These are phyloP conservation scores for Verticillium zaregamsianum DNA, from an alignment of 2,329 filamentous ascomycete genomes.

Conservation along the genomic window DNA sequence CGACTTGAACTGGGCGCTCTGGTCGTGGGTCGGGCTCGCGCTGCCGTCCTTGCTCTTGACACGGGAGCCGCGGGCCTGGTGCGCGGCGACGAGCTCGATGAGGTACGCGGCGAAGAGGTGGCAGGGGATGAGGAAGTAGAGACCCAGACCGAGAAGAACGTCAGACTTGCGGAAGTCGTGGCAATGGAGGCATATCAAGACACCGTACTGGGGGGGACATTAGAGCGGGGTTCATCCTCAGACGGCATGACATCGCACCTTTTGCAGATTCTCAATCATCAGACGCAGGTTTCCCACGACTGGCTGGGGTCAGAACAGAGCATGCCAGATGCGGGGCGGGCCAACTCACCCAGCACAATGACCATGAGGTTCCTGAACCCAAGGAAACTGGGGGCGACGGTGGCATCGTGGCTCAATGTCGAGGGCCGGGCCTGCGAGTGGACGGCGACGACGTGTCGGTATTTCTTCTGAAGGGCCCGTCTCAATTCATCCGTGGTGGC, in stretches of 20 bases:
- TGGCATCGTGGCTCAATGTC: constrained; percentile 79
- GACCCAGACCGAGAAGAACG: constrained; percentile 66
- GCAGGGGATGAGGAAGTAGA: constrained; percentile 85
- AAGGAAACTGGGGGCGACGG: constrained; percentile 73
- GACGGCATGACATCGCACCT: constrained; percentile 46
- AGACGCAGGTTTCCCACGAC: constrained; percentile 91
- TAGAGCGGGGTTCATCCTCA: background rate
- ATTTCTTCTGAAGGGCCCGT: constrained; percentile 56
- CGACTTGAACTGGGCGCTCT: constrained; percentile 62
- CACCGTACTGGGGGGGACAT: constrained; percentile 67
- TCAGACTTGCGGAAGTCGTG: constrained; percentile 83
- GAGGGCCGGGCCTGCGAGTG: constrained; percentile 71
- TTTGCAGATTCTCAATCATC: constrained; percentile 95
- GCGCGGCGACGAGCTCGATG: constrained; percentile 80
- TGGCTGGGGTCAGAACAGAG: constrained; percentile 24
- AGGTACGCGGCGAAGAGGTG: constrained; percentile 88
- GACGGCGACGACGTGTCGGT: constrained; percentile 86
- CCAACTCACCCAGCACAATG: constrained; percentile 69
- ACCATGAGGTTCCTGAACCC: constrained; percentile 97
- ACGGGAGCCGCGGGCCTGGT: constrained; percentile 68
- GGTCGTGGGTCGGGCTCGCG: constrained; percentile 52
- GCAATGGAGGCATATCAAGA: constrained; percentile 86
- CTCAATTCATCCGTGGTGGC: constrained; percentile 24
- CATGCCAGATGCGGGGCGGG: background rate
- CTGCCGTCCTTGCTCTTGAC: constrained; percentile 49